A percentile compares a stretch with the other conserved stretches of the same genome.
phyloP scores from a whole-genome alignment of 73 alveolate species.

The Stentor coeruleus region DNA sequence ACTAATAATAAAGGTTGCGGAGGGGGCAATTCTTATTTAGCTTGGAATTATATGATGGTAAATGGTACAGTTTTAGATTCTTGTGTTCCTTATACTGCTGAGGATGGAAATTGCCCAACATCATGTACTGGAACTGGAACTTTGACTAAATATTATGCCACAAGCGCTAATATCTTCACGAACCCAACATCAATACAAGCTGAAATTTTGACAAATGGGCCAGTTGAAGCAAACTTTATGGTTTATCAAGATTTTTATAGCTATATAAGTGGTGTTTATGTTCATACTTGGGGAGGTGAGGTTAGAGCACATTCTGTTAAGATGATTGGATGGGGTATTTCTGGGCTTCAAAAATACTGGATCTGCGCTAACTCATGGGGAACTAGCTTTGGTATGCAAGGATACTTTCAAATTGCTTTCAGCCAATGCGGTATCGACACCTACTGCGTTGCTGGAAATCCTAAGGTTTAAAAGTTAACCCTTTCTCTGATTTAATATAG shows the following conservation, averaged over 20 bases:
- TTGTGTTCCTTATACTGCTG: conserved; percentile 1
- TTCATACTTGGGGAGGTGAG: conserved; percentile 57
- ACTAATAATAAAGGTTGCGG: conserved; percentile 64
- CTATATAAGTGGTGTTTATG: conserved; percentile 76
- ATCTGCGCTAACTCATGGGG: conserved; percentile 82
- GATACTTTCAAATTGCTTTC: conserved; percentile 31
- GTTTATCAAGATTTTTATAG: conserved; percentile 78
- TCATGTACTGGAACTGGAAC: background rate
- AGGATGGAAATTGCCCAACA: background rate
- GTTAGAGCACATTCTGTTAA: conserved; percentile 83
- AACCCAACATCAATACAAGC: conserved; percentile 6
- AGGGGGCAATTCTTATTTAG: conserved; percentile 52
- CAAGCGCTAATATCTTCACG: background rate
- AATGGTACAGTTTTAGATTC: background rate
- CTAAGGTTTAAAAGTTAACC: background rate
- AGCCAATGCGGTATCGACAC: conserved; percentile 6
- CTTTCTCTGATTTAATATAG: too few species aligned
- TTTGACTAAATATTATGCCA: background rate
- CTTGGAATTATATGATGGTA: background rate
- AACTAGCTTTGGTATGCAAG: conserved; percentile 75
- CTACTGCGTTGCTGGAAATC: conserved; percentile 8
- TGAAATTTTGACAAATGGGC: background rate
- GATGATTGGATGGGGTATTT: conserved; percentile 79
- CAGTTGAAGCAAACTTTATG: background rate
- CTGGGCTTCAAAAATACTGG: conserved; percentile 76